Evolutionary conservation across 1,284 basidiomycete species (phyloP).

Genomic region (Heterobasidion irregulare): DNA sequence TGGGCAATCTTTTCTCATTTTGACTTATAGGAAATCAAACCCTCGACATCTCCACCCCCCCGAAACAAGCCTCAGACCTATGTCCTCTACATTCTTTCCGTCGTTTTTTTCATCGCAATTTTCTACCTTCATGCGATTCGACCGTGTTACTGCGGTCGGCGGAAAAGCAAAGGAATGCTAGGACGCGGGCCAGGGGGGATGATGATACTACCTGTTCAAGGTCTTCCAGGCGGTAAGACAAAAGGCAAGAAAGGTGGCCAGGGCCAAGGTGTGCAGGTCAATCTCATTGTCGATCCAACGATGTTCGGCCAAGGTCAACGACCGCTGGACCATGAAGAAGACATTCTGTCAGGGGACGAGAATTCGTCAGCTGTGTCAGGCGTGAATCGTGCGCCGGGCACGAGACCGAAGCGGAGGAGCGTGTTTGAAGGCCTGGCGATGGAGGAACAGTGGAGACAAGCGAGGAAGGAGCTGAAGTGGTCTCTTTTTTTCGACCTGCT

Average conservation of each 20-base stretch:
- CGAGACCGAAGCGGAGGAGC: slow-evolving; percentile 30
- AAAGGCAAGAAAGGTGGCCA: slow-evolving; percentile 16
- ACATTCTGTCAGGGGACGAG: slow-evolving; percentile 20
- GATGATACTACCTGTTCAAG: slow-evolving; percentile 57
- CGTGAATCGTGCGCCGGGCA: slow-evolving; percentile 16
- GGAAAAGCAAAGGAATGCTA: slow-evolving; percentile 19
- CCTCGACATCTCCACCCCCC: slow-evolving; percentile 44
- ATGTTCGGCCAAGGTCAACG: slow-evolving; percentile 33
- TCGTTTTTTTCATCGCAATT: slow-evolving; percentile 40
- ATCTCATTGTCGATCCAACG: slow-evolving; percentile 60
- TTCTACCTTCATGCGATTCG: slow-evolving; percentile 50
- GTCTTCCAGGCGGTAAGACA: slow-evolving; percentile 30
- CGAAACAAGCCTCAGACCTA: slow-evolving; percentile 44
- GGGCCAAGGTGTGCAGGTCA: slow-evolving; percentile 52
- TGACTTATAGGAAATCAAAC: slow-evolving; percentile 48
- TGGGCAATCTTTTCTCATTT: neutral
- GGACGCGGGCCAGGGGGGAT: slow-evolving; percentile 34
- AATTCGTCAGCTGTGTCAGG: slow-evolving; percentile 16
- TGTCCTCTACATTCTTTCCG: slow-evolving; percentile 48
- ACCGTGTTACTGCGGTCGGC: slow-evolving; percentile 40
- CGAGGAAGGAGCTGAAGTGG: slow-evolving; percentile 45
- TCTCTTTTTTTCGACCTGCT: slow-evolving; percentile 39
- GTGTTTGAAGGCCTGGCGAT: slow-evolving; percentile 54
- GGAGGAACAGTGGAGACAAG: slow-evolving; percentile 54
- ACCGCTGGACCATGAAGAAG: slow-evolving; percentile 23